phyloP scores from a whole-genome alignment of 2,329 filamentous ascomycete species.

The Ilyonectria mors-panacis region DNA sequence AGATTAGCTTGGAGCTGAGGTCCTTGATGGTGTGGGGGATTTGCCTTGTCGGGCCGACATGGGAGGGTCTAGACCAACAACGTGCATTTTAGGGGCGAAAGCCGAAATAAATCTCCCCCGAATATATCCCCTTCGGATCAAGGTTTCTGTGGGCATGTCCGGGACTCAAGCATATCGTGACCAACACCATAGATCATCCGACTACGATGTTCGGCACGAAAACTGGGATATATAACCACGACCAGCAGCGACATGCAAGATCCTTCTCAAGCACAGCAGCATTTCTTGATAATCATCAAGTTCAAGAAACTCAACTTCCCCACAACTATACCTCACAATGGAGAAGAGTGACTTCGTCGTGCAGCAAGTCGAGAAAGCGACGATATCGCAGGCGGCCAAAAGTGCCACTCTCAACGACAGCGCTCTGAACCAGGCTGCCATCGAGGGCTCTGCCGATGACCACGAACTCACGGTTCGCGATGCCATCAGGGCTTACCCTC shows the following conservation, averaged over 20 bases:
- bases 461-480: constrained; percentile 47
- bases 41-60: neutral
- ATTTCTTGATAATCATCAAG: neutral
- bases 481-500: constrained; percentile 50
- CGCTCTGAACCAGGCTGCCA: neutral
- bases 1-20: too few relatives aligned
- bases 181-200: neutral
- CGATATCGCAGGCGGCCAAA: neutral
- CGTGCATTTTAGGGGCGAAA: neutral
- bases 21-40: too few relatives aligned
- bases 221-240: neutral
- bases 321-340: neutral
- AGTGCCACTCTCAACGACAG: neutral
- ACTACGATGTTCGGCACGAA: neutral
- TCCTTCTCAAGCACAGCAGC: neutral
- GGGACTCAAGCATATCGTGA: neutral
- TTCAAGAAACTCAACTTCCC: neutral
- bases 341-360: neutral
- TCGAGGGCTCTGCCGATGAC: constrained; percentile 22
- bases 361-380: neutral
- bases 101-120: neutral
- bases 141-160: neutral
- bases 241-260: neutral
- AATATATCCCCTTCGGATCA: neutral
- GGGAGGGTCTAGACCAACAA: neutral